Conservation (phyloP, 371 early-diverging fungal species). For the Dinochytrium kinnereticum region DNA sequence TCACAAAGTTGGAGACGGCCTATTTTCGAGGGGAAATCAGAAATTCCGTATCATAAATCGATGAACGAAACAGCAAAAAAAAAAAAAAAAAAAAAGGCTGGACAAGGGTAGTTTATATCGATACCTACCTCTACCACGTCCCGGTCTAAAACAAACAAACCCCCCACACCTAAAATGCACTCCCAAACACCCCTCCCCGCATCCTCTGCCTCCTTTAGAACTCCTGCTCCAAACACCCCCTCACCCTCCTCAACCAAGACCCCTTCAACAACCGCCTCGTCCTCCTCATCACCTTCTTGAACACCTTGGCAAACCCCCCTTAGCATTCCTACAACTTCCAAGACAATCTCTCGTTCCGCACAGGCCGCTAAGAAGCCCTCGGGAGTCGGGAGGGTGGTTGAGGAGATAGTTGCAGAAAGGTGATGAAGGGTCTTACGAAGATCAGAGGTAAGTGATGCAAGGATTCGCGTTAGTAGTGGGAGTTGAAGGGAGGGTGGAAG, state of each 20-base stretch:
- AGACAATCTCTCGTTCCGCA: conserved; percentile 17
- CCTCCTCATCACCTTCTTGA: conserved; percentile 15
- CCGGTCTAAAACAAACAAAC: conserved; percentile 23
- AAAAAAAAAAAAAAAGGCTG: neutral
- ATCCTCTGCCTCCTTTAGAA: neutral
- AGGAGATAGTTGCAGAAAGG: neutral
- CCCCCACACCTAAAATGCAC: conserved; percentile 17
- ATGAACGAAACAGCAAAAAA: no score
- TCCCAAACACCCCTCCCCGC: conserved; percentile 24
- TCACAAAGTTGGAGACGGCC: conserved; percentile 3
- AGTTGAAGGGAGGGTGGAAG: conserved; percentile 28
- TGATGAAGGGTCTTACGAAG: neutral
- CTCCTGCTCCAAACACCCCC: conserved; percentile 3
- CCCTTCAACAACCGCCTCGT: conserved; percentile 17
- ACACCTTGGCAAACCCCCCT: conserved; percentile 36
- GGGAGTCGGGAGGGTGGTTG: neutral
- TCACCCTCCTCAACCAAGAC: neutral
- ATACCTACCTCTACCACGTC: conserved; percentile 31
- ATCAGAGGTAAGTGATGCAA: conserved; percentile 24
- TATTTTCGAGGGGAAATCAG: no score
- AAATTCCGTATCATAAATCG: no score
- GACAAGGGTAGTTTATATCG: neutral
- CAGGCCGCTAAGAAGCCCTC: neutral
- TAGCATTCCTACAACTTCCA: conserved; percentile 25
- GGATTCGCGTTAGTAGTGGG: conserved; percentile 27